Conservation (phyloP, 495 filamentous ascomycete genomes). For the Penicillium ochrochloron region DNA sequence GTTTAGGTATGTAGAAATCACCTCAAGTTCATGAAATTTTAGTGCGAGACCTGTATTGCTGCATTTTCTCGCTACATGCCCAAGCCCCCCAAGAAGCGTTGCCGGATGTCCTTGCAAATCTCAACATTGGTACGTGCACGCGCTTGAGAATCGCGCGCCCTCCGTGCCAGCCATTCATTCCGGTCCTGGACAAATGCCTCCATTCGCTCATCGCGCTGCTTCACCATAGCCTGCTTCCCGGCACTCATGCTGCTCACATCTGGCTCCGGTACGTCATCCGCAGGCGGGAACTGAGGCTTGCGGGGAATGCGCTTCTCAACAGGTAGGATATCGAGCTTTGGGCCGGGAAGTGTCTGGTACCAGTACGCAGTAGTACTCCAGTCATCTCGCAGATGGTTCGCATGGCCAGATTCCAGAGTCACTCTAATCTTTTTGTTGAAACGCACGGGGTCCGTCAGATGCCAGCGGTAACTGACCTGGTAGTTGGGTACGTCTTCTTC, state of each 20-base stretch:
- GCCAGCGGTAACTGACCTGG: conserved; percentile 33
- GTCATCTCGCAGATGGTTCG: not conserved
- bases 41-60: not conserved
- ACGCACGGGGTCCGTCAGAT: conserved; percentile 9
- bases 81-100: not conserved
- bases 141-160: not conserved
- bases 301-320: not conserved
- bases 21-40: not conserved
- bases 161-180: not conserved
- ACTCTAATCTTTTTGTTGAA: conserved; percentile 1
- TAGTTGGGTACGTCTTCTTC: conserved; percentile 30
- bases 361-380: not conserved
- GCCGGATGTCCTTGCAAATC: not conserved
- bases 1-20: too few relatives aligned
- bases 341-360: conserved; percentile 30
- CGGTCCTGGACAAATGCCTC: not conserved
- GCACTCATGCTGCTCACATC: not conserved
- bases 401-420: not conserved
- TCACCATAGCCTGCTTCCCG: not conserved
- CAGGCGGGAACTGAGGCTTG: not conserved
- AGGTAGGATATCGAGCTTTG: conserved; percentile 29
- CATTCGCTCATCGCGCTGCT: not conserved
- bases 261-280: not conserved
- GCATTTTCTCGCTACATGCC: not conserved
- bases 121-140: not conserved